Conservation (phyloP, 768 basidiomycete species). For the Plicaturopsis crispa region DNA sequence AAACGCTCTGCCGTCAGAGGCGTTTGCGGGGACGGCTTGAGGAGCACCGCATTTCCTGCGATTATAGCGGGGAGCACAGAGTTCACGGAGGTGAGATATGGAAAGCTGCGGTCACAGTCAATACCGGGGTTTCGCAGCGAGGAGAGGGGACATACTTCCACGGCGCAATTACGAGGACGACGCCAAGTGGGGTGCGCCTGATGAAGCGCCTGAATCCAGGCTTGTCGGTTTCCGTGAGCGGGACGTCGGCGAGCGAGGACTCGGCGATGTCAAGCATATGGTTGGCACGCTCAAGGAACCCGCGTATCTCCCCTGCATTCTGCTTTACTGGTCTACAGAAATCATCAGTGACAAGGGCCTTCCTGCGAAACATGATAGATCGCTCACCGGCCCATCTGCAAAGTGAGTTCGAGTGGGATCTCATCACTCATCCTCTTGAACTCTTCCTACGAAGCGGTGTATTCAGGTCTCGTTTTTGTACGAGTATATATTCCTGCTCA, state of each 20-base stretch:
- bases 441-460: conserved; percentile 27
- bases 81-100: conserved; percentile 87
- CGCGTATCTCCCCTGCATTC: conserved; percentile 69
- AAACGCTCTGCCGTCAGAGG: conserved; percentile 84
- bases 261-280: conserved; percentile 85
- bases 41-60: conserved; percentile 82
- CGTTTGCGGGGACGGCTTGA: conserved; percentile 97
- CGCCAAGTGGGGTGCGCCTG: conserved; percentile 76
- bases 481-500: conserved; percentile 36
- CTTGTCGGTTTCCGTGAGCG: conserved; percentile 68
- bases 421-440: conserved; percentile 47
- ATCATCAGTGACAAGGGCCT: conserved; percentile 1
- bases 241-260: conserved; percentile 63
- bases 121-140: not conserved
- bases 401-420: conserved; percentile 67
- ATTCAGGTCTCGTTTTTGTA: not conserved
- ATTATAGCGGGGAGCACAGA: conserved; percentile 87
- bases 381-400: conserved; percentile 87
- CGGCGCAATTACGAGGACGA: conserved; percentile 81
- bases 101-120: conserved; percentile 48
- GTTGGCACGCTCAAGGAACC: conserved; percentile 72
- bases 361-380: not conserved
- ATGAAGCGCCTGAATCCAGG: conserved; percentile 83
- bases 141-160: conserved; percentile 68
- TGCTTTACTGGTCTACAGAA: conserved; percentile 67